Evolutionary conservation across 495 filamentous ascomycete species (phyloP), one percentile per base, ranked within the genome.

Genomic region (Penicillium chermesinum): DNA sequence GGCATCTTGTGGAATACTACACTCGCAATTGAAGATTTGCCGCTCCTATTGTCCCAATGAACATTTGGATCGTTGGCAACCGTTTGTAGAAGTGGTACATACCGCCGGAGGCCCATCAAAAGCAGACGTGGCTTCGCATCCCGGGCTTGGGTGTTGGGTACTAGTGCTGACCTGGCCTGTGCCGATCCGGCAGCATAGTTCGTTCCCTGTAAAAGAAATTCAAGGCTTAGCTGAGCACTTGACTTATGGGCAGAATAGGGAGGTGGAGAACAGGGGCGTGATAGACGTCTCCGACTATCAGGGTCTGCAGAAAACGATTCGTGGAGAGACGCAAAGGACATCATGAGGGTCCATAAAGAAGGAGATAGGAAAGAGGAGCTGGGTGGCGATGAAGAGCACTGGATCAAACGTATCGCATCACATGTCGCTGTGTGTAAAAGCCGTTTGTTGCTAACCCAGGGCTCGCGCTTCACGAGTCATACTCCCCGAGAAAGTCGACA

Each of bases 1-100:
- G 90, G 86, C 73, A 98, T 85, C 60, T 97, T 97, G 65, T 96
- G 89, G 57, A 98, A 97, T 10, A 98, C 94, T 33, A 98, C 93
- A 55, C 88, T 96, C 3, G 89, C 90, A 48, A 98, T 96, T 5
- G 93, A 97, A 8, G 93, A 96, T 64, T 98, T 98, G 37, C 93
- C 93, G 60, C 89, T 95, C 73, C 93, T 98, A 48, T 34, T 19
- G 36, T 16, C 1, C n/a, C 25, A 20, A 25, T 61, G 19, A 58
- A 16, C 30, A 16, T 34, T 33, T 44, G 12, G n/a, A 22, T 25
- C 9, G 40, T 27, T 34, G 10, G 13, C 14, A 35, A 19, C 33
- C 21, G 21, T n/a, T 19, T 7, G 21, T 38, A 19, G 10, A 33
- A 30, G 10, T 30, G 10, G 4, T 33, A 44, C 33, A 45, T 74